A percentile compares a stretch with the other conserved stretches of the same genome.
Conservation (phyloP, 495 filamentous ascomycete species). For the Daldinia loculata region DNA sequence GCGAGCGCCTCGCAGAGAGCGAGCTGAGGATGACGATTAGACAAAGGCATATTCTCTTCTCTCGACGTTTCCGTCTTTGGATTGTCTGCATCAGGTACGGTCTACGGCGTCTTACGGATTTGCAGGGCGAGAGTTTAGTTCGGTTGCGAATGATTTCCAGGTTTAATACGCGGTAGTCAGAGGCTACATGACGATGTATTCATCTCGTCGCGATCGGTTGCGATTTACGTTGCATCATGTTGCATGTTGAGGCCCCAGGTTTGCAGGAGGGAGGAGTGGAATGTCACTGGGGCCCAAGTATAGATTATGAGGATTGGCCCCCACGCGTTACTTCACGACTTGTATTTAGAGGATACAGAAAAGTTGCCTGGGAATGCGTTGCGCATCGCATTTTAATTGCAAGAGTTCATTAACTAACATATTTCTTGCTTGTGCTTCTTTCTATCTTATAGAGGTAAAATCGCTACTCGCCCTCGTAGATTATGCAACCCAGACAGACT, state of each 20-base stretch:
- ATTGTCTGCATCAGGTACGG: constrained; percentile 39
- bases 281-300: background rate
- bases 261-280: background rate
- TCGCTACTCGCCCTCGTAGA: constrained; percentile 14
- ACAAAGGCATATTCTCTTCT: constrained; percentile 30
- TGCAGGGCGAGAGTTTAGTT: constrained; percentile 9
- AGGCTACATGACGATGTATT: background rate
- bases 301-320: constrained; percentile 2
- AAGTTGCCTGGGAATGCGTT: constrained; percentile 22
- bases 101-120: constrained; percentile 28
- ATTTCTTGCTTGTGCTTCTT: background rate
- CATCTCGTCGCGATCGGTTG: background rate
- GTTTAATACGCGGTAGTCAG: background rate
- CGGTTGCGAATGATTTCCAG: constrained; percentile 8
- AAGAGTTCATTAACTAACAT: background rate
- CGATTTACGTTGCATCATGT: background rate
- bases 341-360: constrained; percentile 42
- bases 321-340: background rate
- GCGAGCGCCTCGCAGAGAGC: constrained; percentile 47
- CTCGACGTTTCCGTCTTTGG: constrained; percentile 22
- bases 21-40: constrained; percentile 60
- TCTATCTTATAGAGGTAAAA: constrained; percentile 15
- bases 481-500: constrained; percentile 8
- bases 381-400: background rate
- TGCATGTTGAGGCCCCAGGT: background rate